These are phyloP conservation scores for Grigorovia yakushimaensis DNA, from an alignment of 805 yeast genomes.

Conservation along the genomic window DNA sequence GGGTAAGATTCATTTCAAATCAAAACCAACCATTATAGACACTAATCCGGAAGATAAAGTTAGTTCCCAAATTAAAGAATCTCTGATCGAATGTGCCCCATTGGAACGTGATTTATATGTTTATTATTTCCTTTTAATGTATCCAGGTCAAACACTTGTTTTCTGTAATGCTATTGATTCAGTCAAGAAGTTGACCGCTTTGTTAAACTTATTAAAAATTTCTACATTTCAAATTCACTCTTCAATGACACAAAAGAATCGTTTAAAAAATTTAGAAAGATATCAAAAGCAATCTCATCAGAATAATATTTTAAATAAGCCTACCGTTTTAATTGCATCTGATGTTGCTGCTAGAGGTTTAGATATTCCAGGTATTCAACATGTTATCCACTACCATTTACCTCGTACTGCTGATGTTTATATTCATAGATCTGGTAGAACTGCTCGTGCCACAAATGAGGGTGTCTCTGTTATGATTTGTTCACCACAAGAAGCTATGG, in stretches of 20 bases:
- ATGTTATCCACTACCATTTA: slow-evolving; percentile 90
- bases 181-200: slow-evolving; percentile 75
- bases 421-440: slow-evolving; percentile 93
- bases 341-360: slow-evolving; percentile 98
- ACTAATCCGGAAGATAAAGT: slow-evolving; percentile 79
- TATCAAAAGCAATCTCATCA: slow-evolving; percentile 29
- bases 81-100: slow-evolving; percentile 84
- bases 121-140: slow-evolving; percentile 77
- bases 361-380: slow-evolving; percentile 83
- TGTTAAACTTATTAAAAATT: slow-evolving; percentile 58
- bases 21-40: slow-evolving; percentile 65
- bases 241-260: slow-evolving; percentile 88
- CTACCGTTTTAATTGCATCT: slow-evolving; percentile 76
- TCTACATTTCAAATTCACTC: slow-evolving; percentile 77
- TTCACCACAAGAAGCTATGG: slow-evolving; percentile 87
- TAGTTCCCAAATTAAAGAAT: slow-evolving; percentile 67
- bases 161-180: slow-evolving; percentile 95
- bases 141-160: slow-evolving; percentile 81
- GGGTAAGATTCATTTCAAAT: slow-evolving; percentile 61
- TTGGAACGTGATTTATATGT: slow-evolving; percentile 82
- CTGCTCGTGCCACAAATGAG: slow-evolving; percentile 89
- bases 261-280: slow-evolving; percentile 75
- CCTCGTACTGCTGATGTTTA: slow-evolving; percentile 93
- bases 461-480: slow-evolving; percentile 94
- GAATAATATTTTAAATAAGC: slow-evolving; percentile 34